phyloP scores from a whole-genome alignment of 805 yeast species.

The Ogataea allantospora region DNA sequence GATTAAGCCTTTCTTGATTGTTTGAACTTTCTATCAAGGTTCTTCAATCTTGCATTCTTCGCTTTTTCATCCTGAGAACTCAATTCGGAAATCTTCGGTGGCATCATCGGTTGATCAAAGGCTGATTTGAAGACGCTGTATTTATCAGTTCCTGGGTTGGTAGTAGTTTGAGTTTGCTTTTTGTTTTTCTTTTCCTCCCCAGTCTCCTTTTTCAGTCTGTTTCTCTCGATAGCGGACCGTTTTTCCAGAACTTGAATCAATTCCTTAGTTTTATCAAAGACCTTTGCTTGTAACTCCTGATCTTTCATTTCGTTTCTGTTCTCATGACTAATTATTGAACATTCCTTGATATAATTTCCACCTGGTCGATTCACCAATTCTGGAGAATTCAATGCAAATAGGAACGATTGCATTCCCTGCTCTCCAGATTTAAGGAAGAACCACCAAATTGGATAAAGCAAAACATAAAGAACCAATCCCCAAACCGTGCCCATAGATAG shows the following conservation, averaged over 20 bases:
- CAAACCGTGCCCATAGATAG: constrained; percentile 71
- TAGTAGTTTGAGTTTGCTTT: not conserved
- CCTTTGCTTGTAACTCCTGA: constrained; percentile 58
- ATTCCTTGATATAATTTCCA: constrained; percentile 73
- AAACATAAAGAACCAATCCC: constrained; percentile 57
- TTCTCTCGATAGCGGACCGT: constrained; percentile 66
- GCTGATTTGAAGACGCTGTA: constrained; percentile 26
- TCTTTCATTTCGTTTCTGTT: constrained; percentile 59
- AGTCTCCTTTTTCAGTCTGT: constrained; percentile 28
- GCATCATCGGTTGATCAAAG: constrained; percentile 16
- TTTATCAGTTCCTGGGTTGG: constrained; percentile 13
- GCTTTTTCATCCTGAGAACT: constrained; percentile 12
- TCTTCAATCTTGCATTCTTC: constrained; percentile 19
- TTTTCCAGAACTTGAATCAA: constrained; percentile 63
- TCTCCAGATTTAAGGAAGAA: constrained; percentile 69
- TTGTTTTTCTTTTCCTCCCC: constrained; percentile 5
- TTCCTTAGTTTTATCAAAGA: constrained; percentile 61
- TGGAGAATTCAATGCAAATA: constrained; percentile 72
- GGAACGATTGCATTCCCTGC: constrained; percentile 77
- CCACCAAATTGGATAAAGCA: constrained; percentile 82
- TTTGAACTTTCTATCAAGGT: constrained; percentile 27
- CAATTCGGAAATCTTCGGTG: constrained; percentile 2
- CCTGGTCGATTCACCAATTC: constrained; percentile 60
- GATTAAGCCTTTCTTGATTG: constrained; percentile 7
- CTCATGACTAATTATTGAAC: constrained; percentile 48